Evolutionary conservation across 371 early-diverging fungal species (phyloP).

Genomic region (Lichtheimia ornata): DNA sequence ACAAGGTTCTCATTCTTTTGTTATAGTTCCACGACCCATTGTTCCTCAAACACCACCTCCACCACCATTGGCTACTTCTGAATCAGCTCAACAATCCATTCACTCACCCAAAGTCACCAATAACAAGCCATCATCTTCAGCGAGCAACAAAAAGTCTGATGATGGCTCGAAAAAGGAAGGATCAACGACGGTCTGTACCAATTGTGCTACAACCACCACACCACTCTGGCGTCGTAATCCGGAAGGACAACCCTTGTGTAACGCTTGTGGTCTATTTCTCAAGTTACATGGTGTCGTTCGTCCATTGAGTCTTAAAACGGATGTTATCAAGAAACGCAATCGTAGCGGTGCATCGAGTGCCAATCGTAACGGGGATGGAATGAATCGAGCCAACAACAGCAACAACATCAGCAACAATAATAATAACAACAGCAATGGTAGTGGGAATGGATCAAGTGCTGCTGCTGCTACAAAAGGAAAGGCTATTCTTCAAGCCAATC

Average conservation of each 20-base stretch:
- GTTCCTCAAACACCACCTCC: neutral
- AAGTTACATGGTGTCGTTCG: slow-evolving; percentile 86
- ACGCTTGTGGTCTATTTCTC: slow-evolving; percentile 65
- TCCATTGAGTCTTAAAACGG: slow-evolving; percentile 75
- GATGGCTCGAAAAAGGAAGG: slow-evolving; percentile 29
- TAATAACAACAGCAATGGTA: neutral
- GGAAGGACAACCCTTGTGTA: slow-evolving; percentile 65
- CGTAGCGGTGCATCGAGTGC: slow-evolving; percentile 34
- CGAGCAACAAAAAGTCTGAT: slow-evolving; percentile 17
- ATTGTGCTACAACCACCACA: slow-evolving; percentile 88
- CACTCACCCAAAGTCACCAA: slow-evolving; percentile 12
- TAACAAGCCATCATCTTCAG: slow-evolving; percentile 1
- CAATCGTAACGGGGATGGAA: neutral
- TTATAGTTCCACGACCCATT: neutral
- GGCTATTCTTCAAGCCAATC: slow-evolving; percentile 1
- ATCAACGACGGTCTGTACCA: slow-evolving; percentile 66
- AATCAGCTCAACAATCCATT: neutral
- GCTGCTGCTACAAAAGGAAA: slow-evolving; percentile 9
- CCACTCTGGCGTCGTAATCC: slow-evolving; percentile 94
- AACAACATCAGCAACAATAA: neutral
- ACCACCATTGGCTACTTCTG: neutral
- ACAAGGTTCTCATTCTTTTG: no score
- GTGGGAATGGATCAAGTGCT: neutral
- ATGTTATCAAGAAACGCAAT: slow-evolving; percentile 83
- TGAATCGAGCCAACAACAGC: neutral